phyloP scores from a whole-genome alignment of 169 alveolate genomes.

The Babesia divergens region DNA sequence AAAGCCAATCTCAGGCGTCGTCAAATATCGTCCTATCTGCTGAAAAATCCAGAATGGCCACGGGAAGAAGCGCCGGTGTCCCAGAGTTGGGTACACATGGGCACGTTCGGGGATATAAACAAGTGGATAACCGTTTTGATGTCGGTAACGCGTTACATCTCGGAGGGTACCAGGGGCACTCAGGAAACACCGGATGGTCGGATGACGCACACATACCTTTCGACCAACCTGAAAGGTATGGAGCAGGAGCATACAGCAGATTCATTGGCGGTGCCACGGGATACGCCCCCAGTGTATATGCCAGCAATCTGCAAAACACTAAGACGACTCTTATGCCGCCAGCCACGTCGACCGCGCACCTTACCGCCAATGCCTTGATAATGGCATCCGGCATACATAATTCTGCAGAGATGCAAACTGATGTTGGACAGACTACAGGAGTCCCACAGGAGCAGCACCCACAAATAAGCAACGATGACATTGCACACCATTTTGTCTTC shows the following conservation, averaged over 20 bases:
- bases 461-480: constrained; percentile 22
- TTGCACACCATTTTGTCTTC: constrained; percentile 57
- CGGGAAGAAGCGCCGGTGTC: not conserved
- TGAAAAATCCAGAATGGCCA: constrained; percentile 2
- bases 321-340: not conserved
- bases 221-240: constrained; percentile 26
- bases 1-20: constrained; percentile 4
- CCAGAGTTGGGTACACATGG: not conserved
- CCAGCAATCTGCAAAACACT: not conserved
- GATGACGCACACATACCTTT: constrained; percentile 39
- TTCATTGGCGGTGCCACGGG: constrained; percentile 5
- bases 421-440: not conserved
- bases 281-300: constrained; percentile 1
- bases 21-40: not conserved
- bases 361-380: not conserved
- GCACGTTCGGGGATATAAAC: constrained; percentile 33
- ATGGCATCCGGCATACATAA: not conserved
- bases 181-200: constrained; percentile 45
- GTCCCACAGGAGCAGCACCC: not conserved
- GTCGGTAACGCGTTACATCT: constrained; percentile 28
- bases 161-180: constrained; percentile 44
- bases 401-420: not conserved
- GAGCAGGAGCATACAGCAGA: not conserved
- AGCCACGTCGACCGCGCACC: not conserved
- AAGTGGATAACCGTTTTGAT: constrained; percentile 18